Evolutionary conservation across 2,329 filamentous ascomycete genomes (phyloP), one percentile per base, ranked within the genome.

Genomic region (Waltergamsia citrina): DNA sequence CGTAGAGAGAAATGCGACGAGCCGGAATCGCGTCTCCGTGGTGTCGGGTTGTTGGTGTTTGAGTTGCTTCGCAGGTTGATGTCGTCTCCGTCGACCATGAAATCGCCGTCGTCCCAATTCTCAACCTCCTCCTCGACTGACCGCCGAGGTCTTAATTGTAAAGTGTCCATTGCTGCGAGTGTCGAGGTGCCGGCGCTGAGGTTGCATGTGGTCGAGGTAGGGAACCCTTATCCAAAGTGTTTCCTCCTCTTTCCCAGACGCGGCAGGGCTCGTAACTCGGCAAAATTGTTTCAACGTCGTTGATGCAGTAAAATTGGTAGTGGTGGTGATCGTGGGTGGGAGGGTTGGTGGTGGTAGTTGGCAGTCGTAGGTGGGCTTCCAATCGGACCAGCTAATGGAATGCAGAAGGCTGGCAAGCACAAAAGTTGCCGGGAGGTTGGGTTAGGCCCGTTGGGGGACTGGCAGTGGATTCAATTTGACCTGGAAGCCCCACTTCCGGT

Each of bases 1-100:
- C 81, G 81, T 48, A 86, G 75, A 14, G 87, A 93, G 43, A 78
- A 63, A 46, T 85, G 81, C 38, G 85, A 94, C 2, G 88, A 94
- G 36, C 82, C 76, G 14, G 83, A 87, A 48, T 87, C 82, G 42
- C 84, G 75, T 40, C 75, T 72, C 41, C 76, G 71, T 7, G 53
- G 43, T 26, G 41, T 37, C 36, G 60, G 58, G 22, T 54, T 52
- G 37, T 62, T 66, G 38, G 56, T 54, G 29, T 11, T 62, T 23
- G 65, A 62, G 19, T 67, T 67, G 51, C 67, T 72, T 46, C 67
- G 64, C 42, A 79, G 71, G 35, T 65, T 67, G 43, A 82, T 59
- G 58, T 84, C 67, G 44, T 84, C 78, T 35, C 71, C 70, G 15
- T 82, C 79, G 48, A 84, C 75, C 44, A 80, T 63, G 48, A 85